Conservation (phyloP, 106 monocot genomes). For the Triglochin maritima region DNA sequence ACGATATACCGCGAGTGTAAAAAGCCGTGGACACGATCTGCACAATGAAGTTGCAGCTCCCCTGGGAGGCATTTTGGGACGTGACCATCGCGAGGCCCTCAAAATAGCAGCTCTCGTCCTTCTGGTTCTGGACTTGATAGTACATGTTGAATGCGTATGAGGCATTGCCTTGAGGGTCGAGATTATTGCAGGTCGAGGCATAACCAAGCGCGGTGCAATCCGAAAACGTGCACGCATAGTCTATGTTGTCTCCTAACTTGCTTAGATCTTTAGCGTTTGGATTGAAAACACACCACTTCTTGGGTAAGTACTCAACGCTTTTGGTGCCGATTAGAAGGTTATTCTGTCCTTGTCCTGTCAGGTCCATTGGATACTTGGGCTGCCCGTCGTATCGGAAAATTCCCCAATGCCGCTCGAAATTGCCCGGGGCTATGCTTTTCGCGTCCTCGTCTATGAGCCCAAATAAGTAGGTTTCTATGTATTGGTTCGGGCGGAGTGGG, state of each 20-base stretch:
- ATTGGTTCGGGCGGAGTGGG: conserved; percentile 2
- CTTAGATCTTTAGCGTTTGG: conserved; percentile 3
- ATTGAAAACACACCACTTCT: conserved; percentile 13
- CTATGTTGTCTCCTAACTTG: conserved; percentile 6
- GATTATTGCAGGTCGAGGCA: conserved; percentile 13
- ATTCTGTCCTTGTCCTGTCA: conserved; percentile 7
- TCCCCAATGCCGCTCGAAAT: conserved; percentile 22
- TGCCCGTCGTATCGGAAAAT: conserved; percentile 58
- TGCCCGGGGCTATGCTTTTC: conserved; percentile 10
- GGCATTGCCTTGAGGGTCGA: conserved; percentile 15
- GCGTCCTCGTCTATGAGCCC: conserved; percentile 16
- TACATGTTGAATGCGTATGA: conserved; percentile 31
- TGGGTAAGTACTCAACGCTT: conserved; percentile 2
- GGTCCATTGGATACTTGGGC: conserved; percentile 45
- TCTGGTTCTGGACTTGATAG: conserved; percentile 24
- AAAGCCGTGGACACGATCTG: conserved; percentile 7
- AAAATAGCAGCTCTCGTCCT: conserved; percentile 19
- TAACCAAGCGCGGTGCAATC: conserved; percentile 20
- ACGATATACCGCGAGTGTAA: background rate
- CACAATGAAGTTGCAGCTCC: conserved; percentile 30
- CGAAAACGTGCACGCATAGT: conserved; percentile 15
- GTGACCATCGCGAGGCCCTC: conserved; percentile 20
- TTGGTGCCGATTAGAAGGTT: background rate
- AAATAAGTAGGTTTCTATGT: conserved; percentile 10
- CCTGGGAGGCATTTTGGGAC: conserved; percentile 16